Base-by-base conservation (phyloP, 192 early-diverging fungal species). In the Coemansia umbellata region DNA sequence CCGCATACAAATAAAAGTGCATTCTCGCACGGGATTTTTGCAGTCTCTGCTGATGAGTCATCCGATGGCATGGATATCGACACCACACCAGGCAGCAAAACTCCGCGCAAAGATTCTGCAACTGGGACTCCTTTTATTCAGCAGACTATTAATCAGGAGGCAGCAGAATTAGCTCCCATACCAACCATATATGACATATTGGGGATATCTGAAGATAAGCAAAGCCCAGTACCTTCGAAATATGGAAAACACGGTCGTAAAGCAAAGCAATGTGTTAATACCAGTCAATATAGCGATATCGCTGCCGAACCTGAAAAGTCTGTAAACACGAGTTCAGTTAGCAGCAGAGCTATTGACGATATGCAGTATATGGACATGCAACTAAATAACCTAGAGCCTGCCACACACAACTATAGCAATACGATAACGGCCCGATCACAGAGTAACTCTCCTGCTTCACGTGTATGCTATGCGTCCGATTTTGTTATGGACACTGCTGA, bases 141-240 rank as follows among this genome's bases (percentile, higher is more conserved):
- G 6, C 22, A 36, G 32, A 14, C 37, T 8, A 36, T 9, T 17
- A n/a, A 21, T 8, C 14, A 4, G 28, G 28, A 30, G 24, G 4
- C 36, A 42, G 37, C 17, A 18, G 11, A 21, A 28, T 6, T 28
- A 19, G n/a, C 43, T 23, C 39, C 58, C 2, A 65, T 65, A 43
- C 57, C 52, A 26, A 55, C 69, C 9, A 64, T 72, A 23, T 72
- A 60, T 35, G 69, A 72, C 36, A 72, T 72, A 23, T 50, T 72
- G 18, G 69, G 69, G 3, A 65, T 72, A 24, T 0, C 45, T 6
- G 62, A 72, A 39, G 43, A 45, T 26, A 45, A 11, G 26, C 26
- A 60, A 18, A 50, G 37, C 13, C 53, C 65, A 13, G 53, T 31
- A 4, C 5, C 40, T 11, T 43, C 50, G 18, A 37, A n/a, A n/a